A percentile compares a stretch with the other conserved stretches of the same genome.
phyloP scores from a whole-genome alignment of 1,284 basidiomycete species.

The Heterobasidion occidentale region DNA sequence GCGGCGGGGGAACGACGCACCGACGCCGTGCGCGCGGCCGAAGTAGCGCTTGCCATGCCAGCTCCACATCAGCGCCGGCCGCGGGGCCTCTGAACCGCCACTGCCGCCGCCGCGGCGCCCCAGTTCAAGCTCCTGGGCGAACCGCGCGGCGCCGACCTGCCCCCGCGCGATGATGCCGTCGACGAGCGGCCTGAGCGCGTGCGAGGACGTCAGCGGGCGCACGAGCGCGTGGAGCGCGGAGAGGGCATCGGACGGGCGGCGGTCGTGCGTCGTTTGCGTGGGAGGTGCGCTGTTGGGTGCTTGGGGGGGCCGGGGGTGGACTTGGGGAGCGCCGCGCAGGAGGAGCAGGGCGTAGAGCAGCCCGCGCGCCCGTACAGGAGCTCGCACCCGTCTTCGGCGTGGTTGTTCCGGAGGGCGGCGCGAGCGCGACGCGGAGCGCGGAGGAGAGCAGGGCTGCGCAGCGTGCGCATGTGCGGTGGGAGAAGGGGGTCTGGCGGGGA shows the following conservation, averaged over 20 bases:
- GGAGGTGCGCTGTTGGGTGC: too few relatives aligned
- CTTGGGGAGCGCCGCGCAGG: slow-evolving; percentile 19
- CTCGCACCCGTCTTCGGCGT: slow-evolving; percentile 37
- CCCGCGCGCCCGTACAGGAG: slow-evolving; percentile 48
- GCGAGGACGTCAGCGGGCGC: neutral
- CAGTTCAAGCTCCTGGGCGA: slow-evolving; percentile 16
- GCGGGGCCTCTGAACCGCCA: neutral
- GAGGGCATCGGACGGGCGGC: too few relatives aligned
- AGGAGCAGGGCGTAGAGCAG: slow-evolving; percentile 41
- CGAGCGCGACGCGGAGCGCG: slow-evolving; percentile 15
- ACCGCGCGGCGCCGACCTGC: slow-evolving; percentile 28
- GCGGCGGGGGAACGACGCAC: slow-evolving; percentile 21
- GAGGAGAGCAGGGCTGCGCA: slow-evolving; percentile 15
- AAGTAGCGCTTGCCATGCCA: slow-evolving; percentile 49
- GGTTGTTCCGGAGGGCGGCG: slow-evolving; percentile 9
- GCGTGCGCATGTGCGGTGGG: slow-evolving; percentile 10
- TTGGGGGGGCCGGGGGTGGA: neutral
- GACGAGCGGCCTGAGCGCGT: slow-evolving; percentile 25
- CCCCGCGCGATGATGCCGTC: slow-evolving; percentile 40
- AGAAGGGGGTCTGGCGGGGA: slow-evolving; percentile 10
- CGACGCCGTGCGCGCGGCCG: slow-evolving; percentile 48
- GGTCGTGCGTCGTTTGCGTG: neutral
- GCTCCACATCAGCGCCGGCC: slow-evolving; percentile 45
- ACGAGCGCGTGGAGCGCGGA: neutral
- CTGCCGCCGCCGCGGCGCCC: neutral